Base-by-base conservation (phyloP, 2,329 filamentous ascomycete genomes). In the Madurella fahalii region DNA sequence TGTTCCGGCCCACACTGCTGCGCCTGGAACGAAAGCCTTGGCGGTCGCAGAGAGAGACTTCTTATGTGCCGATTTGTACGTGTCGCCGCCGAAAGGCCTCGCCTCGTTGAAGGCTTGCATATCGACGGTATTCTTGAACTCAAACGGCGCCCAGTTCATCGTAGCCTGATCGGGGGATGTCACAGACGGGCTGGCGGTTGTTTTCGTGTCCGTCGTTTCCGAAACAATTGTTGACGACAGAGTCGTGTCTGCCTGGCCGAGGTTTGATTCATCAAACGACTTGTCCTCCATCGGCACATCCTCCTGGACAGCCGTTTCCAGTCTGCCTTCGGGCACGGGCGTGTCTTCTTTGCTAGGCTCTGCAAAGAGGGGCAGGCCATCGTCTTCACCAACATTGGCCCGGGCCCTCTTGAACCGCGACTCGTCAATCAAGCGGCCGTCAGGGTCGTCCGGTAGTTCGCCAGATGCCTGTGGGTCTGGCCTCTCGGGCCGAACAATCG, bases 311-410 rank as follows among this genome's bases (percentile, higher is more conserved):
- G 46, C 20, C 4, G 46, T 44, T 12, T 53, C 54, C 13, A 49
- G 58, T 50, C 34, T 59, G 8, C 55, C 43, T 47, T 71, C 68
- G 0, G 67, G 63, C 4, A 71, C 66, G 13, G 69, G 66, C 1
- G 63, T 63, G 9, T 62, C 58, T 32, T 65, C 64, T 37, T 71
- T 68, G 17, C 72, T 74, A 13, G 77, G 78, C 49, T 82, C 77
- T 9, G 90, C 89, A 68, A 95, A 95, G 49, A 83, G 77, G 18
- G 88, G 86, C 20, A 93, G 84, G 47, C 86, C 81, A 63, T 95
- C 85, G 16, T 82, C 86, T 64, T 88, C 85, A 50, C 79, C 81
- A 16, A 77, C 81, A 44, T 72, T 78, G 56, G 82, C 84, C 61
- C 85, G 84, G 59, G 83, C 84, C 67, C 91, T 84, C 77, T 96